Evolutionary conservation across 2,329 filamentous ascomycete species (phyloP), one percentile per base, ranked within the genome.

Genomic region (Stylonectria norvegica): DNA sequence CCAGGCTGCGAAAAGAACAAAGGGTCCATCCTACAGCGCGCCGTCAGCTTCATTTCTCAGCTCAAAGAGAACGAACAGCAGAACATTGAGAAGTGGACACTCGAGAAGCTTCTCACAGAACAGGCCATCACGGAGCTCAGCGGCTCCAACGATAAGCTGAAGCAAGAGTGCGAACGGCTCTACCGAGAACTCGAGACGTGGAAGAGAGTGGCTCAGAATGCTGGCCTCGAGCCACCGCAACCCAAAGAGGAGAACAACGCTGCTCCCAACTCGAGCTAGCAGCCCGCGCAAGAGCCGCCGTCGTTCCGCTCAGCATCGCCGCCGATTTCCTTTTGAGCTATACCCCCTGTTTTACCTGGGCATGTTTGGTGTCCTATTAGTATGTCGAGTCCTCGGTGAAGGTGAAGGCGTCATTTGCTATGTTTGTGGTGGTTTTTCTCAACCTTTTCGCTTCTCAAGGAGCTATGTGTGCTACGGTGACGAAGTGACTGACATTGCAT

Each of bases 1-100:
- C 93, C 93, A 0, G 89, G 89, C 11, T 96, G 91, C 58, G 93
- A 98, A 68, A 98, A 97, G 75, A 97, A 98, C 73, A 98, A 98
- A 68, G 93, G 93, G 1, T 94, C 89, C 3, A 97, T 98, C 50
- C 73, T 98, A 25, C 87, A 94, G 61, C 87, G 91, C 22, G 89
- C 93, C 0, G 91, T 96, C 8, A 83, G 89, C 49, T 97, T 95
- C 70, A 97, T 98, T 61, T 86, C 83, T 9, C 89, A 96, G 60
- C 78, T 98, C 27, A 94, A 93, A 63, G 89, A 96, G 63, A 94
- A 95, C 55, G 91, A 95, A 63, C 81, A 86, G 12, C 86, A 93
- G 50, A 95, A 95, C 62, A 89, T 95, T 48, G 91, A 95, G 63
- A 89, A 95, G 66, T 93, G 87, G 86, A 91, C 87, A 4, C 72